phyloP scores from a whole-genome alignment of 2,329 filamentous ascomycete genomes.

The Mycocentrospora acerina region DNA sequence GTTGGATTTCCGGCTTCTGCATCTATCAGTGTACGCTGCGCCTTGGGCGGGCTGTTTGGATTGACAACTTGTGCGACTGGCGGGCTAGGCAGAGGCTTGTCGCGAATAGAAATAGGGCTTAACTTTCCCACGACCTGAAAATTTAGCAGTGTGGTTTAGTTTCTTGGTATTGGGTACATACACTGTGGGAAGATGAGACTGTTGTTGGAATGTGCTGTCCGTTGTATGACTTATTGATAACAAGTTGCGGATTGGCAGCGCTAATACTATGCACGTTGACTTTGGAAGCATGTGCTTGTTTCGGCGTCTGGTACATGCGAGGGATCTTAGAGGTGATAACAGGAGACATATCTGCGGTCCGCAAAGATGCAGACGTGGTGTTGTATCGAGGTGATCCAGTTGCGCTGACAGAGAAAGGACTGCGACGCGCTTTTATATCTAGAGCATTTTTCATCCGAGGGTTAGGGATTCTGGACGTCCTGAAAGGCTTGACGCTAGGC shows the following conservation, averaged over 20 bases:
- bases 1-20: conserved; percentile 38
- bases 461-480: conserved; percentile 13
- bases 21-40: conserved; percentile 43
- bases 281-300: conserved; percentile 1
- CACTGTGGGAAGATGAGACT: conserved; percentile 1
- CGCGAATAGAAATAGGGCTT: conserved; percentile 4
- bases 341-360: conserved; percentile 4
- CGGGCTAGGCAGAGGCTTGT: conserved; percentile 45
- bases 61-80: conserved; percentile 37
- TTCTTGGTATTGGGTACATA: neutral
- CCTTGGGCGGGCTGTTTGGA: conserved; percentile 36
- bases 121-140: conserved; percentile 5
- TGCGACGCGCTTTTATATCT: conserved; percentile 5
- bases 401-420: conserved; percentile 11
- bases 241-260: conserved; percentile 1
- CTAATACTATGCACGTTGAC: conserved; percentile 1
- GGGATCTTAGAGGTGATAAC: conserved; percentile 30
- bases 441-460: conserved; percentile 3
- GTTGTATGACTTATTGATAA: conserved; percentile 3
- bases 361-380: neutral
- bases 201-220: neutral
- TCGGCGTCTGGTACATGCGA: conserved; percentile 20
- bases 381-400: conserved; percentile 13
- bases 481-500: conserved; percentile 3
- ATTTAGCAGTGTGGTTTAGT: conserved; percentile 3